Evolutionary conservation across 2,329 filamentous ascomycete species (phyloP).

Genomic region (Ceratocystis destructans): DNA sequence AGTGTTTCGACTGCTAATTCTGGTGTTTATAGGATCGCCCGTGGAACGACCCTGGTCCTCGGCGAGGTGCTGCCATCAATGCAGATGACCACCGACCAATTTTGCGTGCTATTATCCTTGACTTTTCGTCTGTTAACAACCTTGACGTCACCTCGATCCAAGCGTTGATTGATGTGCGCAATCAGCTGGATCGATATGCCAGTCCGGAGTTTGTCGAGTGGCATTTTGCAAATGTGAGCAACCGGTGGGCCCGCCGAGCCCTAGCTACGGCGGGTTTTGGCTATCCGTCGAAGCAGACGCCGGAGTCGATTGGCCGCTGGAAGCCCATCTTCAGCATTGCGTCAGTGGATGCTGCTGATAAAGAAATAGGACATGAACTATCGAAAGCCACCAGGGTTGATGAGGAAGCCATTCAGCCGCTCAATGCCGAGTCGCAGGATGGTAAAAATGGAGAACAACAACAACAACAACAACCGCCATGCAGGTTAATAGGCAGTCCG

Average conservation of each 20-base stretch:
- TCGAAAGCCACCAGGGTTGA: conserved; percentile 6
- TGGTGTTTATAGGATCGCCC: conserved; percentile 30
- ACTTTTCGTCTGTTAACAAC: conserved; percentile 43
- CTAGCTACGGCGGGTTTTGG: conserved; percentile 45
- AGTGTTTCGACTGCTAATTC: conserved; percentile 2
- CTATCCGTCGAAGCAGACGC: conserved; percentile 27
- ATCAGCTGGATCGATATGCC: conserved; percentile 40
- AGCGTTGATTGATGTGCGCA: conserved; percentile 41
- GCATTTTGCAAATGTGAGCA: conserved; percentile 41
- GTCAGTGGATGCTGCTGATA: conserved; percentile 18
- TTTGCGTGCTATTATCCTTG: conserved; percentile 42
- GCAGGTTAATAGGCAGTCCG: background rate
- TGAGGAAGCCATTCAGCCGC: conserved; percentile 3
- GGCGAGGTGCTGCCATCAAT: conserved; percentile 25
- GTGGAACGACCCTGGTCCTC: conserved; percentile 41
- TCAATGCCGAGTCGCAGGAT: conserved; percentile 14
- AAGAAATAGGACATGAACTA: conserved; percentile 8
- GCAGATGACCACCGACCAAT: conserved; percentile 31
- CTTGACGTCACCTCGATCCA: conserved; percentile 46
- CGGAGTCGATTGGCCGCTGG: conserved; percentile 25
- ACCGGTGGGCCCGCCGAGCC: conserved; percentile 44
- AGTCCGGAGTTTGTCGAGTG: conserved; percentile 35
- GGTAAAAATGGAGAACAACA: conserved; percentile 20
- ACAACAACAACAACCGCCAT: background rate
- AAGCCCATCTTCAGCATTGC: conserved; percentile 27